phyloP scores from a whole-genome alignment of 768 basidiomycete species.

The Boletus reticuloceps region DNA sequence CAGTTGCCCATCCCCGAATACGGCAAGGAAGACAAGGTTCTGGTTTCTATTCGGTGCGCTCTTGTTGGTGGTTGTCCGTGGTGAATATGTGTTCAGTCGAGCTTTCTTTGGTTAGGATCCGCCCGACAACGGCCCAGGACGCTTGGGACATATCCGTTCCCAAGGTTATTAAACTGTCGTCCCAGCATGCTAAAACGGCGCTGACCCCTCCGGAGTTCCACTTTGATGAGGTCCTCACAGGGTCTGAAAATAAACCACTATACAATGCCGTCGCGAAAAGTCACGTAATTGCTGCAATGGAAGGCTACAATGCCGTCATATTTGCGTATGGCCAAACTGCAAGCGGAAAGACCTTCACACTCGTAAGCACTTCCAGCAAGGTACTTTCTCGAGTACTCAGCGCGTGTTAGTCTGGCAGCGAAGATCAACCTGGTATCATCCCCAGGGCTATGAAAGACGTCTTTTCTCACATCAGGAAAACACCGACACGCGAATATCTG shows the following conservation, averaged over 20 bases:
- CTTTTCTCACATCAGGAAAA: constrained; percentile 77
- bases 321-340: constrained; percentile 95
- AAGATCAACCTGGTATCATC: constrained; percentile 90
- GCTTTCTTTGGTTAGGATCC: constrained; percentile 44
- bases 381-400: constrained; percentile 35
- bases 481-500: constrained; percentile 84
- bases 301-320: constrained; percentile 93
- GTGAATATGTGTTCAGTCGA: constrained; percentile 1
- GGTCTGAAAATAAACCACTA: constrained; percentile 75
- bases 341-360: constrained; percentile 71
- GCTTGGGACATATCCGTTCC: constrained; percentile 54
- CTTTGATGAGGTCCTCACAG: constrained; percentile 76
- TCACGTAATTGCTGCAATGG: constrained; percentile 91
- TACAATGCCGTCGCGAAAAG: constrained; percentile 74
- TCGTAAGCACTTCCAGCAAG: constrained; percentile 33
- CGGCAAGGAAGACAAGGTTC: constrained; percentile 80
- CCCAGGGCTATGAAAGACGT: constrained; percentile 92
- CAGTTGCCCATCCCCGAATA: constrained; percentile 46
- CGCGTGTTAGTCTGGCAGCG: constrained; percentile 55
- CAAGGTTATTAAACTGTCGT: constrained; percentile 60
- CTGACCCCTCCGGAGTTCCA: constrained; percentile 48
- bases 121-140: constrained; percentile 48
- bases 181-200: constrained; percentile 49
- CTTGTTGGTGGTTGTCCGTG: not conserved
- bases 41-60: constrained; percentile 74